phyloP scores from a whole-genome alignment of 345 rosid species.

The Arabis hirsuta region DNA sequence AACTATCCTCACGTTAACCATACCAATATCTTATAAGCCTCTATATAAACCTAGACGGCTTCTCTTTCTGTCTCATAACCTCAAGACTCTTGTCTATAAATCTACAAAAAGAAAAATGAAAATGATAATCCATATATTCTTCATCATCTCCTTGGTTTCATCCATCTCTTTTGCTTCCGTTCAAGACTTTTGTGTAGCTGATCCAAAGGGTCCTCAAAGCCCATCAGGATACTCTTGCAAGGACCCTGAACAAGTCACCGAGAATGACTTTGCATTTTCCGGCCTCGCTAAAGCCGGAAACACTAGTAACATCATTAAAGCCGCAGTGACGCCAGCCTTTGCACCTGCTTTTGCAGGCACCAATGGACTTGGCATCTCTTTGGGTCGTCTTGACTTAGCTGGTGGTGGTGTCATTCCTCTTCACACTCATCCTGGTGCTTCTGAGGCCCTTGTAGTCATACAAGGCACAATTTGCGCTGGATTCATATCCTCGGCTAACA shows the following conservation, averaged over 20 bases:
- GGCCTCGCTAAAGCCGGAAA: slow-evolving; percentile 64
- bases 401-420: slow-evolving; percentile 72
- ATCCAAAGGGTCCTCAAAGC: slow-evolving; percentile 52
- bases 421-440: slow-evolving; percentile 83
- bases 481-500: slow-evolving; percentile 71
- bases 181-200: slow-evolving; percentile 81
- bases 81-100: slow-evolving; percentile 17
- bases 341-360: slow-evolving; percentile 57
- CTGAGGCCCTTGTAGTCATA: slow-evolving; percentile 60
- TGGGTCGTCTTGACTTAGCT: slow-evolving; percentile 81
- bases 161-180: slow-evolving; percentile 60
- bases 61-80: slow-evolving; percentile 27
- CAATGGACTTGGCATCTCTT: slow-evolving; percentile 78
- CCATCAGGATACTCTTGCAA: slow-evolving; percentile 83
- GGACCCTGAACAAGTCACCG: slow-evolving; percentile 54
- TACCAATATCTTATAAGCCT: slow-evolving; percentile 30
- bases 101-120: slow-evolving; percentile 24
- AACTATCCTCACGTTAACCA: slow-evolving; percentile 43
- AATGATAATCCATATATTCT: slow-evolving; percentile 52
- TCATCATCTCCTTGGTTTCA: slow-evolving; percentile 50
- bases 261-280: slow-evolving; percentile 64
- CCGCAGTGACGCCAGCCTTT: slow-evolving; percentile 78
- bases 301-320: slow-evolving; percentile 73
- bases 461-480: slow-evolving; percentile 76
- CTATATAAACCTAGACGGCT: slow-evolving; percentile 30